phyloP scores from a whole-genome alignment of 1,139 yeast genomes.

The Magnusiomyces sp. region DNA sequence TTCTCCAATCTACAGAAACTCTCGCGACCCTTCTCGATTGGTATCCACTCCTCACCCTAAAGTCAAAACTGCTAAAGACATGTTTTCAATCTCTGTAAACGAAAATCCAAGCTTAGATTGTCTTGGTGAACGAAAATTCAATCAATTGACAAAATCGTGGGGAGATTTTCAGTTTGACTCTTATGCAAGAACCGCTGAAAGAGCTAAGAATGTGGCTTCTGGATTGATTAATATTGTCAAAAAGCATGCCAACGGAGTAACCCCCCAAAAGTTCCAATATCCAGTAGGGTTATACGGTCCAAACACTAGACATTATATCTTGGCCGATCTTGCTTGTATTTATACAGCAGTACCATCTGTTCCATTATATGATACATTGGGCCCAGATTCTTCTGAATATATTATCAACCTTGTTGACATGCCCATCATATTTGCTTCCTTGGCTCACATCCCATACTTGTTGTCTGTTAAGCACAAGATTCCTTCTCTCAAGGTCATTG shows the following conservation, averaged over 20 bases:
- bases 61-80: constrained; percentile 42
- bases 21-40: constrained; percentile 32
- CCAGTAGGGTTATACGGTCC: constrained; percentile 49
- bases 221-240: constrained; percentile 45
- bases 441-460: constrained; percentile 40
- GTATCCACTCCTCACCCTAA: constrained; percentile 42
- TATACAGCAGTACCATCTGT: constrained; percentile 46
- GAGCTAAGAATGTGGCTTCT: constrained; percentile 49
- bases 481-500: constrained; percentile 37
- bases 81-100: constrained; percentile 38
- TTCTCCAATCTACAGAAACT: constrained; percentile 49
- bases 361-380: constrained; percentile 59
- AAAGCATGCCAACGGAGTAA: constrained; percentile 17
- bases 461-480: constrained; percentile 34
- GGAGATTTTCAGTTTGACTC: constrained; percentile 42
- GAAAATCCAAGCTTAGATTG: constrained; percentile 36
- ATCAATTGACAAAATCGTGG: constrained; percentile 40
- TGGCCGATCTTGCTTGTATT: constrained; percentile 52
- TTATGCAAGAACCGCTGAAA: constrained; percentile 35
- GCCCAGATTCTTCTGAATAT: constrained; percentile 49
- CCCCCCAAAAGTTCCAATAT: constrained; percentile 33
- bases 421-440: constrained; percentile 46
- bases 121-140: constrained; percentile 42
- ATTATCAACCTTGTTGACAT: constrained; percentile 49
- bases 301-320: constrained; percentile 52